Conservation (phyloP, 1,139 yeast genomes). For the Protomyces pachydermus region DNA sequence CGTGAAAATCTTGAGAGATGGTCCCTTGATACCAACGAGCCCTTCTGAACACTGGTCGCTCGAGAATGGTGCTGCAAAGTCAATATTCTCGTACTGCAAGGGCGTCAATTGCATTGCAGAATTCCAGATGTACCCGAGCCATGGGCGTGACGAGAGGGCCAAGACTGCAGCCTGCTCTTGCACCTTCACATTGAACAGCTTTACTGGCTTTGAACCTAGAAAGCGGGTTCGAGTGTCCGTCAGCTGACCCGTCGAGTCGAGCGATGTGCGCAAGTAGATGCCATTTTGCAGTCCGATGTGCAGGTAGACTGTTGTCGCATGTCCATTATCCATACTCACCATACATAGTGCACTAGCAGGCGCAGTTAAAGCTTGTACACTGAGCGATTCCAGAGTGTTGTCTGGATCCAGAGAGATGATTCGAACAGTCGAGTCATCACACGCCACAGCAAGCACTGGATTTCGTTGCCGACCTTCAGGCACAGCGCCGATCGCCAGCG, state of each 20-base stretch:
- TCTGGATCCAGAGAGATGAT: slow-evolving; percentile 62
- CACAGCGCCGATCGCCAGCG: slow-evolving; percentile 55
- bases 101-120: slow-evolving; percentile 38
- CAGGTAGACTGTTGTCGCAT: slow-evolving; percentile 40
- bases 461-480: slow-evolving; percentile 50
- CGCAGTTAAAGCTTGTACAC: slow-evolving; percentile 66
- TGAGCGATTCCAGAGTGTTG: slow-evolving; percentile 56
- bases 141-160: slow-evolving; percentile 44
- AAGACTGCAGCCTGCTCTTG: slow-evolving; percentile 38
- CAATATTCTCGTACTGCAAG: slow-evolving; percentile 38
- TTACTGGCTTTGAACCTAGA: slow-evolving; percentile 63
- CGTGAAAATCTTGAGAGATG: slow-evolving; percentile 54
- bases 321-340: slow-evolving; percentile 40
- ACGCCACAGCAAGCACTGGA: slow-evolving; percentile 62
- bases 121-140: slow-evolving; percentile 42
- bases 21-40: slow-evolving; percentile 57
- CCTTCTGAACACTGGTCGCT: slow-evolving; percentile 62
- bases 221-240: slow-evolving; percentile 67
- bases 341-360: slow-evolving; percentile 51
- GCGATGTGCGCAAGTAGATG: slow-evolving; percentile 58
- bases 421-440: slow-evolving; percentile 65
- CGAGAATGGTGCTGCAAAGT: slow-evolving; percentile 50
- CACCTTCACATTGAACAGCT: slow-evolving; percentile 43
- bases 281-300: slow-evolving; percentile 85
- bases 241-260: slow-evolving; percentile 63